phyloP scores from a whole-genome alignment of 2,329 filamentous ascomycete species.

The Neoascochyta sp. region DNA sequence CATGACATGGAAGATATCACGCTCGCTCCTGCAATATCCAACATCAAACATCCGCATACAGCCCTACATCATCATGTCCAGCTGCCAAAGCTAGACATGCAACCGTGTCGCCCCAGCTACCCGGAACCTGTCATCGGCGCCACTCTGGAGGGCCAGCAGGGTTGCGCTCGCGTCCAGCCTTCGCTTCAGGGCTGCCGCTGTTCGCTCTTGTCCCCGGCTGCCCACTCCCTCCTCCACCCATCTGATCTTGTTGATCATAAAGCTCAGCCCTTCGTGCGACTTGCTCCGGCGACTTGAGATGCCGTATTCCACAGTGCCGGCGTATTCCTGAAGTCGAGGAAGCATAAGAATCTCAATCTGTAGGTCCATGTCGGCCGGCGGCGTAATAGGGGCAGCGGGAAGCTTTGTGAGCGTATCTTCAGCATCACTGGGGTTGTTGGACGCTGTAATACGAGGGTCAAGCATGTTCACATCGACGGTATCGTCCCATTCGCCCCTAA shows the following conservation, averaged over 20 bases:
- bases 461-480: conserved; percentile 70
- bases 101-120: conserved; percentile 28
- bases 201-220: conserved; percentile 38
- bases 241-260: conserved; percentile 73
- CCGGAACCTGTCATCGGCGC: conserved; percentile 20
- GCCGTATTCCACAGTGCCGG: conserved; percentile 70
- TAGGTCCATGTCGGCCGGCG: conserved; percentile 69
- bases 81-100: conserved; percentile 22
- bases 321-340: conserved; percentile 73
- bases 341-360: conserved; percentile 85
- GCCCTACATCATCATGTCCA: no score
- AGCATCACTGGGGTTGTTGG: conserved; percentile 42
- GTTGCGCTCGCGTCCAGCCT: conserved; percentile 37
- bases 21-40: background rate
- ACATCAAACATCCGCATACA: no score
- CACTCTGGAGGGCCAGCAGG: conserved; percentile 30
- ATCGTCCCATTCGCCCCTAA: conserved; percentile 81
- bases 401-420: conserved; percentile 41
- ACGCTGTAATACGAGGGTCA: conserved; percentile 50
- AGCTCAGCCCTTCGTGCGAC: conserved; percentile 83
- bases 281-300: conserved; percentile 79
- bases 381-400: conserved; percentile 54
- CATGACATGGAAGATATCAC: conserved; percentile 2
- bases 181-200: conserved; percentile 36
- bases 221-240: conserved; percentile 74